Evolutionary conservation across 2,329 filamentous ascomycete species (phyloP), one percentile per base, ranked within the genome.

Genomic region (Colletotrichum euphorbiae): DNA sequence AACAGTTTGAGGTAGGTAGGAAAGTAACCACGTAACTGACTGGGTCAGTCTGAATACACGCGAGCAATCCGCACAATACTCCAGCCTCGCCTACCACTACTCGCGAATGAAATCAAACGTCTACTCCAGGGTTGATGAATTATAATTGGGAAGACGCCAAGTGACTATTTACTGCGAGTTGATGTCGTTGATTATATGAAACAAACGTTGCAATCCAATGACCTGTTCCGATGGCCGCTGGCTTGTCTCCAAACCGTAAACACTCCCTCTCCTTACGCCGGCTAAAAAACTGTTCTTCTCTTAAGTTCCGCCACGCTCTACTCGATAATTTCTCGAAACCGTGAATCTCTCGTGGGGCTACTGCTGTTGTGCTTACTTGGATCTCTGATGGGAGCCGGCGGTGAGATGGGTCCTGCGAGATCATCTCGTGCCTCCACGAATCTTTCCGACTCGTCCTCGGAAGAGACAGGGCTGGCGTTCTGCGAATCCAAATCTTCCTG

Each of bases 321-420:
- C n/a, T 78, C 74, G 62, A 90, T 82, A 70, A 86, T 84, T 77
- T 91, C 89, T 54, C 80, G 80, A 71, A 91, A 91, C 71, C 81
- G 85, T 43, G 88, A 88, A 69, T 87, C 86, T 60, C 88, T 79
- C 4, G 78, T 83, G 0, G 87, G 86, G 74, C 86, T 89, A 58
- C 80, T 81, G 52, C 82, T 82, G 54, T 80, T 78, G n/a, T 77
- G 75, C 19, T 71, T 71, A 0, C 72, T 74, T 15, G 75, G 72
- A 12, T 80, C 79, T 38, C 71, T 73, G 7, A 83, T 76, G 2
- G 74, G 76, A 12, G 74, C 74, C 1, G 82, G 83, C 8, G 82
- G 78, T 24, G 78, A 78, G 12, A 83, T 76, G 19, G 72, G 72
- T 6, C 65, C 71, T 33, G 67, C 57, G 12, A 70, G 70, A 6